Conservation (phyloP, 257 asterid species). For the Solanum pennellii region DNA sequence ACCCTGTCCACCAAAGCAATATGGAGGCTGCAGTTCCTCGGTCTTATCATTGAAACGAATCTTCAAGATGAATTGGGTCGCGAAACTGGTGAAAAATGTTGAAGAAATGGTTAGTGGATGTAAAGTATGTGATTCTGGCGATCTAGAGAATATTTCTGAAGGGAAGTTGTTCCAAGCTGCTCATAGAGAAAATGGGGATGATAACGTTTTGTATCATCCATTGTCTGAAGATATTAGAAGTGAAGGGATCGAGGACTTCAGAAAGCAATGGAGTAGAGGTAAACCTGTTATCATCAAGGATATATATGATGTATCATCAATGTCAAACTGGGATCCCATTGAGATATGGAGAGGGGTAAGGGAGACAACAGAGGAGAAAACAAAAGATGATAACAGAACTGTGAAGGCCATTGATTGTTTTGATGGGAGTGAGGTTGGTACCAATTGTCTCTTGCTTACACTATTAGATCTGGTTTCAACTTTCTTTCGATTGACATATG, state of each 20-base stretch:
- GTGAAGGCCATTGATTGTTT: slow-evolving; percentile 75
- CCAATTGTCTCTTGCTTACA: not conserved
- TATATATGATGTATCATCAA: slow-evolving; percentile 54
- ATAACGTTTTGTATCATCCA: slow-evolving; percentile 56
- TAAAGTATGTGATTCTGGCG: slow-evolving; percentile 28
- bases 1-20: slow-evolving; percentile 62
- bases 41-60: slow-evolving; percentile 65
- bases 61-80: slow-evolving; percentile 99
- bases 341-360: slow-evolving; percentile 69
- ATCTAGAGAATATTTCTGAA: slow-evolving; percentile 26
- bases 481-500: not conserved
- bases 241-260: slow-evolving; percentile 68
- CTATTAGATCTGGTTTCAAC: not conserved
- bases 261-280: slow-evolving; percentile 73
- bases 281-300: slow-evolving; percentile 77
- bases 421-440: slow-evolving; percentile 61
- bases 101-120: slow-evolving; percentile 98
- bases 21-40: slow-evolving; percentile 78
- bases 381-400: slow-evolving; percentile 49
- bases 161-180: slow-evolving; percentile 43
- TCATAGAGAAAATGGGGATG: slow-evolving; percentile 38
- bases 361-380: slow-evolving; percentile 72
- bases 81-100: slow-evolving; percentile 78
- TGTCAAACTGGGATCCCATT: slow-evolving; percentile 79
- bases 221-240: slow-evolving; percentile 58